These are phyloP conservation scores for Musa acuminata DNA, from an alignment of 176 grass and related monocot species.

Conservation along the genomic window DNA sequence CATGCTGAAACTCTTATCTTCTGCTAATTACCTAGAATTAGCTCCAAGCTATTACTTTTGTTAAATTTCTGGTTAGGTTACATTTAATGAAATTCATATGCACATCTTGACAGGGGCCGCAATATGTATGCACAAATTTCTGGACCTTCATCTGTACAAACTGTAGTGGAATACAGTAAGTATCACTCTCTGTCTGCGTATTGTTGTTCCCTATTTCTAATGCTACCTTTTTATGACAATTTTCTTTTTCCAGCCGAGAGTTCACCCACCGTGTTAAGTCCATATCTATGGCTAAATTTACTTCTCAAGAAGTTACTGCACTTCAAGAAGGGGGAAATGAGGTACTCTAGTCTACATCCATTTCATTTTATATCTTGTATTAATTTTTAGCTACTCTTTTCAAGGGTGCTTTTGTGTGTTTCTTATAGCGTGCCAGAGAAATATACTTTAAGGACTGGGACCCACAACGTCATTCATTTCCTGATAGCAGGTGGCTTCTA, in stretches of 20 bases:
- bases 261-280: conserved; percentile 97
- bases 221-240: conserved; percentile 5
- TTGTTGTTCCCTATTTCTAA: conserved; percentile 2
- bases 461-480: conserved; percentile 60
- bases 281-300: conserved; percentile 99
- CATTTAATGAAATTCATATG: conserved; percentile 26
- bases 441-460: conserved; percentile 97
- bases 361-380: neutral
- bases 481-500: conserved; percentile 77
- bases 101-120: conserved; percentile 68
- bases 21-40: neutral
- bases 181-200: conserved; percentile 3
- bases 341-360: conserved; percentile 27
- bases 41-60: neutral
- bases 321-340: conserved; percentile 96
- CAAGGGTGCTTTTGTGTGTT: conserved; percentile 11
- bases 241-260: conserved; percentile 50
- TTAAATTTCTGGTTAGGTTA: neutral
- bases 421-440: conserved; percentile 66
- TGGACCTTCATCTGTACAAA: conserved; percentile 96
- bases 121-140: conserved; percentile 99
- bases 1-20: neutral
- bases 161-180: conserved; percentile 99
- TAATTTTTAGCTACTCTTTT: neutral
- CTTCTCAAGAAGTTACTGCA: conserved; percentile 77